Evolutionary conservation across 441 rosid genomes (phyloP), one percentile per base, ranked within the genome.

Genomic region (Daphne laureola): DNA sequence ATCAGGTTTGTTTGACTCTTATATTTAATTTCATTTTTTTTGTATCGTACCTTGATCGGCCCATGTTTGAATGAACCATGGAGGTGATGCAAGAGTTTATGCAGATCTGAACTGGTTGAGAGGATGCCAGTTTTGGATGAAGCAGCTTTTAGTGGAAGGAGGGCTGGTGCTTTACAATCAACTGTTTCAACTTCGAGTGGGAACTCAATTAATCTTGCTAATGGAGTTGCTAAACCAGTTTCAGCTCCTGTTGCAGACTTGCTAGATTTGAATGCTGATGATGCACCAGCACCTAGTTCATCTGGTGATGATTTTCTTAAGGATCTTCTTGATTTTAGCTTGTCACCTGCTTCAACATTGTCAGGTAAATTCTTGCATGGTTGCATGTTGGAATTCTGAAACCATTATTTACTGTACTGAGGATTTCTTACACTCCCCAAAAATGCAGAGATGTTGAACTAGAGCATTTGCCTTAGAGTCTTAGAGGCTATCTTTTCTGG

Each of bases 91-190:
- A 58, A 61, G 68, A 70, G 58, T 69, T 62, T 54, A 23, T 76
- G 54, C 73, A 94, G 99, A 74, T 75, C 98, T 68, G 73, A 92
- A 1, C 72, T 94, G 70, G 87, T 94, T 74, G 99, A 94, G 74
- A 84, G 98, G 71, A 94, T 90, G 98, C 98, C 99, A 6, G 92
- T 94, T 61, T 64, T 90, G 68, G 99, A 94, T 76, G 96, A 94
- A 76, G 94, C 94, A 71, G 79, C 92, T 67, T 88, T 87, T 74
- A 81, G 81, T 73, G 94, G 81, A 64, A 78, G 96, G 79, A 86
- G 89, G 69, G 79, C 92, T 42, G 84, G 90, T 61, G 81, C 87
- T 56, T 63, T 94, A 67, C 83, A 86, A 43, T 63, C 84, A 49
- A 64, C 86, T 71, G 83, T 57, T 74, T 78, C 94, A 71, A 61